phyloP scores from a whole-genome alignment of 768 basidiomycete species.

The Russula griseocarnosa region DNA sequence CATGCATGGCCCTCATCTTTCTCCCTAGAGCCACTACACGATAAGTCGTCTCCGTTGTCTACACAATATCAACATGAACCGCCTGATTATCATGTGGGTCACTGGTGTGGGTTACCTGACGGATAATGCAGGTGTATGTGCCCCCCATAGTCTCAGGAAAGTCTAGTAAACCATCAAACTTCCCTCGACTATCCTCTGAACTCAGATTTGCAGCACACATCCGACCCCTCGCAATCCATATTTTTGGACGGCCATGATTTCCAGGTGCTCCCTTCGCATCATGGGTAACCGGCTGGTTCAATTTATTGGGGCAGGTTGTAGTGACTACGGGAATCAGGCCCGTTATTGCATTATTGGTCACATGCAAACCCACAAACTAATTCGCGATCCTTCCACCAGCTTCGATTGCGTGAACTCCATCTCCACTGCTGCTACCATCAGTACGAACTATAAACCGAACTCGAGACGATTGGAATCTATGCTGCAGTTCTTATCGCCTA shows the following conservation, averaged over 20 bases:
- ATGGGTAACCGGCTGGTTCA: constrained; percentile 77
- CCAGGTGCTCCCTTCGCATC: constrained; percentile 61
- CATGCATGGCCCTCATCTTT: too few species aligned
- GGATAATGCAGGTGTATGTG: too few species aligned
- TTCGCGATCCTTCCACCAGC: constrained; percentile 34
- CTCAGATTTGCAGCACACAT: constrained; percentile 56
- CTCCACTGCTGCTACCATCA: constrained; percentile 57
- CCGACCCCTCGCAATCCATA: constrained; percentile 73
- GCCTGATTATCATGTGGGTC: too few species aligned
- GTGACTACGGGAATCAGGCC: constrained; percentile 71
- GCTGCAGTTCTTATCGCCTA: constrained; percentile 65
- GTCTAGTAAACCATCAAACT: too few species aligned
- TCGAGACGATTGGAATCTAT: constrained; percentile 61
- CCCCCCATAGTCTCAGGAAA: too few species aligned
- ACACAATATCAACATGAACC: too few species aligned
- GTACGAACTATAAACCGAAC: constrained; percentile 54
- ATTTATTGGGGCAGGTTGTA: constrained; percentile 69
- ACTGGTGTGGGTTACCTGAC: too few species aligned
- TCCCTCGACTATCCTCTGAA: too few species aligned
- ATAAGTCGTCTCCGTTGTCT: too few species aligned
- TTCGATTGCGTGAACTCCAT: constrained; percentile 67
- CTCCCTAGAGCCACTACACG: too few species aligned
- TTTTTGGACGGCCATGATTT: constrained; percentile 76
- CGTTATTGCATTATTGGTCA: not conserved
- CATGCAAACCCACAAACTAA: not conserved